Evolutionary conservation across 306 rosid species (phyloP).

Genomic region (Vigna reflexopilosa): DNA sequence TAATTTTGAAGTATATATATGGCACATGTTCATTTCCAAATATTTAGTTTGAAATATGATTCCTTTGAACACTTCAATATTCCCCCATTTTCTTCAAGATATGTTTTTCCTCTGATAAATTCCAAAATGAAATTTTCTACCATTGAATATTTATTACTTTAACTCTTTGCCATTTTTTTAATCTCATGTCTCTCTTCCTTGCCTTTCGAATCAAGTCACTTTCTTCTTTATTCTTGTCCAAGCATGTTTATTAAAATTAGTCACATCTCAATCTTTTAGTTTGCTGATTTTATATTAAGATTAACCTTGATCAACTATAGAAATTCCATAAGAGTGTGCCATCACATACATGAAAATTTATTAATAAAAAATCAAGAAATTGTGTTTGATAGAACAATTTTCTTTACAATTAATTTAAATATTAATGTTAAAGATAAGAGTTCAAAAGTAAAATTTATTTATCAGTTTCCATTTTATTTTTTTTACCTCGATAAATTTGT

Average conservation of each 20-base stretch:
- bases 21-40: conserved; percentile 4
- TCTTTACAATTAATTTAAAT: too few relatives aligned
- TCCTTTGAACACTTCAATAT: conserved; percentile 3
- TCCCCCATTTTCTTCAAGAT: conserved; percentile 11
- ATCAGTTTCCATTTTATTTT: too few relatives aligned
- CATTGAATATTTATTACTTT: conserved; percentile 2
- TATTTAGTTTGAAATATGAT: not conserved
- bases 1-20: conserved; percentile 8
- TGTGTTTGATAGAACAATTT: too few relatives aligned
- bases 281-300: too few relatives aligned
- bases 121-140: not conserved
- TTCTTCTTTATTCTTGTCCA: conserved; percentile 27
- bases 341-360: too few relatives aligned
- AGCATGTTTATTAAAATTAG: conserved; percentile 9
- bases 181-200: too few relatives aligned
- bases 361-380: too few relatives aligned
- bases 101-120: not conserved
- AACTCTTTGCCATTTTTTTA: not conserved
- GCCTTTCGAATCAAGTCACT: not conserved
- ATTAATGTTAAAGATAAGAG: too few relatives aligned
- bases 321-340: too few relatives aligned
- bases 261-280: not conserved
- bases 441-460: too few relatives aligned
- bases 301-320: too few relatives aligned
- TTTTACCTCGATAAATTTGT: too few relatives aligned